Evolutionary conservation across 164 flowering plant genomes (phyloP).

Genomic region (Akebia trifoliata): DNA sequence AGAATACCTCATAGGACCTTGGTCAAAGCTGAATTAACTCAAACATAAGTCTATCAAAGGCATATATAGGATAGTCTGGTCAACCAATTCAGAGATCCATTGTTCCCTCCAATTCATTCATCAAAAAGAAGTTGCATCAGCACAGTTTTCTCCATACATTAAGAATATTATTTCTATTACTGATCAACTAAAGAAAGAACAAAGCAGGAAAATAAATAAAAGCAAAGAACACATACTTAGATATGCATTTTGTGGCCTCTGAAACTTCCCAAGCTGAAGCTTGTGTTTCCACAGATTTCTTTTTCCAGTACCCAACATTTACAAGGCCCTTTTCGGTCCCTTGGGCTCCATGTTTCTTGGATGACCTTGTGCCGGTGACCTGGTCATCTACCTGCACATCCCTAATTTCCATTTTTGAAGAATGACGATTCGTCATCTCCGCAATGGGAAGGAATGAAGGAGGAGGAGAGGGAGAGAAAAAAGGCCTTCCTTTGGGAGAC

Average conservation of each 20-base stretch:
- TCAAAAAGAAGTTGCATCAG: no score
- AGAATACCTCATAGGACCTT: no score
- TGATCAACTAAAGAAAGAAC: no score
- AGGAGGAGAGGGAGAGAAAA: conserved; percentile 38
- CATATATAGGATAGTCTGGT: no score
- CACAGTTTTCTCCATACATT: no score
- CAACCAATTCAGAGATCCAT: no score
- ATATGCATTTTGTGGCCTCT: conserved; percentile 49
- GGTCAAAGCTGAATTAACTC: no score
- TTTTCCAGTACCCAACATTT: conserved; percentile 45
- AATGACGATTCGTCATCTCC: conserved; percentile 39
- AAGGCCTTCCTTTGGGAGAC: conserved; percentile 48
- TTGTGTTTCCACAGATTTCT: conserved; percentile 41
- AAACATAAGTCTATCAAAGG: no score
- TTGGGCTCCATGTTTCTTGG: conserved; percentile 52
- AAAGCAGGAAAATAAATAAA: no score
- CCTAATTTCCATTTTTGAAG: conserved; percentile 57
- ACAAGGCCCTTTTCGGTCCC: conserved; percentile 37
- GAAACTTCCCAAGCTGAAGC: conserved; percentile 64
- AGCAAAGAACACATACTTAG: conserved; percentile 45
- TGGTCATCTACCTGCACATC: conserved; percentile 82
- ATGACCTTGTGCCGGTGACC: conserved; percentile 74
- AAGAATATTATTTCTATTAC: no score
- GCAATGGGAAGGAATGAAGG: conserved; percentile 40
- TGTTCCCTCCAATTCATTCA: no score